phyloP scores from a whole-genome alignment of 129 eudicot species.

The Calendula officinalis region DNA sequence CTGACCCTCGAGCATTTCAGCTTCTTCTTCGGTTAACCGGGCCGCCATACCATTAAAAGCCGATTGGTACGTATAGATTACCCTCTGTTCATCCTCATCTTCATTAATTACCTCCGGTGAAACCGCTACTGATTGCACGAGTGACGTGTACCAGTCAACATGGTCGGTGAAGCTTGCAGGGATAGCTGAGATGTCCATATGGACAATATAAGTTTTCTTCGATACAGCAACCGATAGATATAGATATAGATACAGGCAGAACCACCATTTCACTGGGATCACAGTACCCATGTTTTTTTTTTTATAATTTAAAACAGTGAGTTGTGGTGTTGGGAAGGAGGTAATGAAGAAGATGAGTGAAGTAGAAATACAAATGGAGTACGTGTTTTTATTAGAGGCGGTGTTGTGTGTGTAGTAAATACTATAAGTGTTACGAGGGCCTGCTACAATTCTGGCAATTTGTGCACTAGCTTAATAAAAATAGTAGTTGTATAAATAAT shows the following conservation, averaged over 20 bases:
- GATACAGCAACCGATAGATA: slow-evolving; percentile 29
- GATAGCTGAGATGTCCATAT: slow-evolving; percentile 56
- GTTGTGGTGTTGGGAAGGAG: slow-evolving; percentile 4
- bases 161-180: slow-evolving; percentile 61
- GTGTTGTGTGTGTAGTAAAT: slow-evolving; percentile 29
- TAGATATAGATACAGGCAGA: slow-evolving; percentile 29
- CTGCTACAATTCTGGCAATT: slow-evolving; percentile 20
- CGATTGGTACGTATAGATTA: slow-evolving; percentile 64
- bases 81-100: slow-evolving; percentile 36
- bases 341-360: slow-evolving; percentile 16
- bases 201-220: slow-evolving; percentile 71
- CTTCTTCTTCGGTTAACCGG: slow-evolving; percentile 56
- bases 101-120: slow-evolving; percentile 8
- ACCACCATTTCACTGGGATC: slow-evolving; percentile 34
- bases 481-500: slow-evolving; percentile 51
- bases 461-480: slow-evolving; percentile 53
- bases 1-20: slow-evolving; percentile 32
- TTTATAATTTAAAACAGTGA: neutral
- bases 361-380: slow-evolving; percentile 21
- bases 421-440: neutral
- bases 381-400: slow-evolving; percentile 31
- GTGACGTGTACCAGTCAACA: slow-evolving; percentile 68
- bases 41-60: slow-evolving; percentile 93
- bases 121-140: slow-evolving; percentile 47
- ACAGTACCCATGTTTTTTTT: slow-evolving; percentile 34